These are phyloP conservation scores for Globisporangium sylvaticum DNA, from an alignment of 352 stramenopile species.

Conservation along the genomic window DNA sequence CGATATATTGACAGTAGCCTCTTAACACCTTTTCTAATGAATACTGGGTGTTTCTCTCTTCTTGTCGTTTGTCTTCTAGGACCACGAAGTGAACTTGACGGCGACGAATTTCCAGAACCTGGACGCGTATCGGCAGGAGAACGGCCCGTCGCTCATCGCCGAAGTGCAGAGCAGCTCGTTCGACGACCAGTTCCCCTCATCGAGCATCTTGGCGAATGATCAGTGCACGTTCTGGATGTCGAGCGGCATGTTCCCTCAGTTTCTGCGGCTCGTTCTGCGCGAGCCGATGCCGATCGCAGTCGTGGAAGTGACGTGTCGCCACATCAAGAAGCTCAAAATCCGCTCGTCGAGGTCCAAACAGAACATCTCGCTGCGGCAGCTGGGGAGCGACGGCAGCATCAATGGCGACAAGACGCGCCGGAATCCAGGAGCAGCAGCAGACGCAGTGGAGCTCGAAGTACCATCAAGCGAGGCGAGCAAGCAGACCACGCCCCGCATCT, in stretches of 20 bases:
- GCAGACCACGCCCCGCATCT: slow-evolving; percentile 51
- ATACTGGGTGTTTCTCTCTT: background rate
- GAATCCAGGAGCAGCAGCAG: background rate
- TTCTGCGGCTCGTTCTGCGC: slow-evolving; percentile 56
- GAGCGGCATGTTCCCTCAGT: slow-evolving; percentile 68
- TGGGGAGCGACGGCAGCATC: background rate
- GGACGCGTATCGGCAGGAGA: slow-evolving; percentile 35
- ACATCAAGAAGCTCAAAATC: slow-evolving; percentile 58
- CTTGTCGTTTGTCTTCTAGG: slow-evolving; percentile 15
- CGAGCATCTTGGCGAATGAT: slow-evolving; percentile 52
- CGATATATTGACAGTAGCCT: too few relatives aligned
- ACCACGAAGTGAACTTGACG: slow-evolving; percentile 51
- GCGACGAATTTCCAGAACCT: slow-evolving; percentile 36
- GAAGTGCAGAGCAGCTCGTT: slow-evolving; percentile 71
- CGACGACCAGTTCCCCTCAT: slow-evolving; percentile 40
- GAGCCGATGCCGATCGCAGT: slow-evolving; percentile 49
- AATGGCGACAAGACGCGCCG: slow-evolving; percentile 11
- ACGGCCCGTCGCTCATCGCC: slow-evolving; percentile 37
- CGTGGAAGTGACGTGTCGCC: slow-evolving; percentile 68
- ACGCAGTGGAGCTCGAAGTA: slow-evolving; percentile 28
- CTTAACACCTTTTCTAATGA: too few relatives aligned
- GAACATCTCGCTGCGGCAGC: slow-evolving; percentile 17
- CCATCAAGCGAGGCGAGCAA: slow-evolving; percentile 35
- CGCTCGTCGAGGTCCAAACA: slow-evolving; percentile 32
- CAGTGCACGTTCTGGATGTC: slow-evolving; percentile 65